Base-by-base conservation (phyloP, 2,329 filamentous ascomycete species). In the Fusarium mexicanum region DNA sequence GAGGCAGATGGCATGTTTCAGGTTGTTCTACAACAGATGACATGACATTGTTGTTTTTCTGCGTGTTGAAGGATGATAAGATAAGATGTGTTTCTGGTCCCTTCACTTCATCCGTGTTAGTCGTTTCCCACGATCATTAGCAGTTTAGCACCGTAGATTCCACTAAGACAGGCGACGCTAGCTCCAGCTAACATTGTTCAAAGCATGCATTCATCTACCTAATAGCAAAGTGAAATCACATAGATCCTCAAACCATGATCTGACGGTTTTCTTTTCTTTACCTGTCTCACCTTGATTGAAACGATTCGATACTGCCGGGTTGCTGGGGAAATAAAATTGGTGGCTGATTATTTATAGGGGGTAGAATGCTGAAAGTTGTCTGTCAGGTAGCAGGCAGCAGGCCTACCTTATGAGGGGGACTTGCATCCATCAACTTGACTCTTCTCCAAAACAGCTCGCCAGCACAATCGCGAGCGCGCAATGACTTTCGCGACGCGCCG, bases 1-100 rank as follows among this genome's bases (percentile, higher is more conserved):
- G 72, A 76, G 61, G 64, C 71, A 73, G 47, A 60, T 47, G 69
- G 44, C 29, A 61, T 33, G 76, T 78, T 78, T 78, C 75, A 77
- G 67, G 67, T 71, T 44, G 59, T 55, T 54, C 37, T 54, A 54
- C 40, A 69, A 41, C 48, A 22, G 37, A 41, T 17, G 48, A 65
- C 17, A 41, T 17, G 48, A 65, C 17, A 44, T 35, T 43, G 41
- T 16, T 24, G 6, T 44, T n/a, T 26, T 51, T 46, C 6, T 20
- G 46, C 11, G 18, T 46, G 46, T 44, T 38, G 17, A 26, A n/a
- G 22, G 2, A 33, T 13, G 35, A 48, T 37, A 51, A 64, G 26
- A 60, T 33, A 44, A 68, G 44, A 57, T 69, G 48, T 18, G 3
- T 4, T 33, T n/a, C 29, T 50, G 20, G 1, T 16, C 14, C 33